These are phyloP conservation scores for Aspergillus sparsus DNA, from an alignment of 495 filamentous ascomycete genomes.

Conservation along the genomic window DNA sequence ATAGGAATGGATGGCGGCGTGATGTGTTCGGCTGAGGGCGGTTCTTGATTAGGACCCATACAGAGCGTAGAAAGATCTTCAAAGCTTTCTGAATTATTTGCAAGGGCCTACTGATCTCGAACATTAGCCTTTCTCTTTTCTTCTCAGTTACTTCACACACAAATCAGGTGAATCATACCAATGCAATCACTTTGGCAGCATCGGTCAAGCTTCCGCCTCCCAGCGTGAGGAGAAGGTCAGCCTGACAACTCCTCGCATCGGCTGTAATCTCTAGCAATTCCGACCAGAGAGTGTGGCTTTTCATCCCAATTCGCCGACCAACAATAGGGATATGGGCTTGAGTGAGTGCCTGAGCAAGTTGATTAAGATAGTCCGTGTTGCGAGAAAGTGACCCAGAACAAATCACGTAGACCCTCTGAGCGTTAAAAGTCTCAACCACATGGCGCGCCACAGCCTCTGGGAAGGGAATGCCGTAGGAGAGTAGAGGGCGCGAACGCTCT, in stretches of 20 bases:
- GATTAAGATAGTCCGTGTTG: conserved; percentile 52
- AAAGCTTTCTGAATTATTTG: conserved; percentile 49
- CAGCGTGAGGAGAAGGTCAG: conserved; percentile 61
- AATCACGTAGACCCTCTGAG: conserved; percentile 59
- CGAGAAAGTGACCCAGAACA: conserved; percentile 58
- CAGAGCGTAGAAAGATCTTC: conserved; percentile 47
- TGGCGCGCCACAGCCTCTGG: conserved; percentile 51
- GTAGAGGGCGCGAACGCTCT: conserved; percentile 38
- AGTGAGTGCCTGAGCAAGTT: conserved; percentile 46
- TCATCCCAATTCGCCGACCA: conserved; percentile 58
- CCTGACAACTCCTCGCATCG: conserved; percentile 45
- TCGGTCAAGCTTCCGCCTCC: conserved; percentile 64
- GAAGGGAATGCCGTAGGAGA: conserved; percentile 57
- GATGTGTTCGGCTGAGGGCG: conserved; percentile 26
- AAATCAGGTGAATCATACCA: conserved; percentile 37
- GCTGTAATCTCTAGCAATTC: conserved; percentile 57
- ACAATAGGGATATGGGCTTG: conserved; percentile 40
- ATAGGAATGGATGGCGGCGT: conserved; percentile 49
- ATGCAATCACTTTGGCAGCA: conserved; percentile 58
- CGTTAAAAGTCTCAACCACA: conserved; percentile 51
- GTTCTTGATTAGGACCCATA: conserved; percentile 33
- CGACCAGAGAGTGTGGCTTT: conserved; percentile 59
- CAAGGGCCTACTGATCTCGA: conserved; percentile 35
- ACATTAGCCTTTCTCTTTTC: neutral
- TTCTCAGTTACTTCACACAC: neutral